Conservation (phyloP, 306 rosid genomes). For the Alnus rubra region DNA sequence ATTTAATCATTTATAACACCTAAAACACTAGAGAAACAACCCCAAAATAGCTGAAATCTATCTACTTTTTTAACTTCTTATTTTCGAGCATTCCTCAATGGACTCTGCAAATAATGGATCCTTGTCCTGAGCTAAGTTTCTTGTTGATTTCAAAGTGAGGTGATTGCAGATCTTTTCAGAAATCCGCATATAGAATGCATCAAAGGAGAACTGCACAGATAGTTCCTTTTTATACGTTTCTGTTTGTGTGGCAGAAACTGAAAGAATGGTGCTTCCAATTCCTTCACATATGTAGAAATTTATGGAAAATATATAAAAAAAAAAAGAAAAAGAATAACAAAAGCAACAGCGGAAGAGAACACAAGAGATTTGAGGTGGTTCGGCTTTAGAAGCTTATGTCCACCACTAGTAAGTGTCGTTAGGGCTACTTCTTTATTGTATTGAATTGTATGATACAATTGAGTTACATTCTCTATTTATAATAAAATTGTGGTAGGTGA, state of each 20-base stretch:
- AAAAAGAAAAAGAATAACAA: no score
- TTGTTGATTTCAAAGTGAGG: background rate
- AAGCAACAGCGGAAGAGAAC: no score
- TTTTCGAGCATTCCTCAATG: background rate
- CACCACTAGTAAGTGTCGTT: no score
- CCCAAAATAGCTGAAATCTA: background rate
- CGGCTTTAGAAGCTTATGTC: no score
- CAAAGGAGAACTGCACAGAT: background rate
- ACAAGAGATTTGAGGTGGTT: no score
- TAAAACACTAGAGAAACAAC: background rate
- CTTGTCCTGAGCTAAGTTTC: background rate
- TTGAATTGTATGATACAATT: no score
- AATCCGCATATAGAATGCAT: background rate
- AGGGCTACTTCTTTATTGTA: no score
- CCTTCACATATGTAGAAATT: no score
- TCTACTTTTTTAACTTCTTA: background rate
- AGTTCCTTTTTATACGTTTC: background rate
- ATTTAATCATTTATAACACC: no score
- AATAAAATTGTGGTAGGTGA: no score
- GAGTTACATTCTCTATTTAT: no score
- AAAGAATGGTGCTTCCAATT: background rate
- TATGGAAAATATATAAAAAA: no score
- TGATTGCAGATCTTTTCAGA: background rate
- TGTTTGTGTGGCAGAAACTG: background rate
- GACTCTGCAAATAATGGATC: background rate